Percentiles rank a stretch among this genome's conserved stretches.
Conservation (phyloP, 2,329 filamentous ascomycete genomes). For the Cucurbitaria berberidis region DNA sequence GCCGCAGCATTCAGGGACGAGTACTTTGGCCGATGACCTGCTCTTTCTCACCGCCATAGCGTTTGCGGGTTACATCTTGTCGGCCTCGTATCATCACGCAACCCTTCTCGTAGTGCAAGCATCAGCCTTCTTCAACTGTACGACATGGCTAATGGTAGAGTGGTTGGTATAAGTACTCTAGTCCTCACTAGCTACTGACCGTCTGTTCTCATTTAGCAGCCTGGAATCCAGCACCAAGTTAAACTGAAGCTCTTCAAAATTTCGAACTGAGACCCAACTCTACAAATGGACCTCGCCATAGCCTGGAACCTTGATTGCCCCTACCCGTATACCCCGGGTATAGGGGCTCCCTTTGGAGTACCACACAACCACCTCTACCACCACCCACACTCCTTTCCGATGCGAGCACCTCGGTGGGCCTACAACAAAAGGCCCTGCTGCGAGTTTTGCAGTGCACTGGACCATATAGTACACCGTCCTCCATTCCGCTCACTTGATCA, state of each 20-base stretch:
- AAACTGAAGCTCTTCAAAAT: neutral
- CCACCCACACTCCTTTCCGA: neutral
- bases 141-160: neutral
- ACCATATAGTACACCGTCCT: constrained; percentile 8
- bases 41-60: constrained; percentile 10
- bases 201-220: neutral
- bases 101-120: constrained; percentile 4
- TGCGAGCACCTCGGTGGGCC: constrained; percentile 10
- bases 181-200: neutral
- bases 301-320: neutral
- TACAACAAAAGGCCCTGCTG: constrained; percentile 12
- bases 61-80: constrained; percentile 16
- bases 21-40: neutral
- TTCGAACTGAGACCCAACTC: neutral
- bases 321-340: neutral
- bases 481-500: neutral
- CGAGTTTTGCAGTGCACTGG: constrained; percentile 12
- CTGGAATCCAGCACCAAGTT: neutral
- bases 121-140: constrained; percentile 1
- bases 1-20: constrained; percentile 2
- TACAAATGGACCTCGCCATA: neutral
- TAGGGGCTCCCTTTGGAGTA: constrained; percentile 3
- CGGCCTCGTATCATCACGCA: neutral
- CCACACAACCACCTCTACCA: constrained; percentile 1
- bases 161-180: constrained; percentile 1